Evolutionary conservation across 805 yeast species (phyloP).

Genomic region (Torulaspora franciscae): DNA sequence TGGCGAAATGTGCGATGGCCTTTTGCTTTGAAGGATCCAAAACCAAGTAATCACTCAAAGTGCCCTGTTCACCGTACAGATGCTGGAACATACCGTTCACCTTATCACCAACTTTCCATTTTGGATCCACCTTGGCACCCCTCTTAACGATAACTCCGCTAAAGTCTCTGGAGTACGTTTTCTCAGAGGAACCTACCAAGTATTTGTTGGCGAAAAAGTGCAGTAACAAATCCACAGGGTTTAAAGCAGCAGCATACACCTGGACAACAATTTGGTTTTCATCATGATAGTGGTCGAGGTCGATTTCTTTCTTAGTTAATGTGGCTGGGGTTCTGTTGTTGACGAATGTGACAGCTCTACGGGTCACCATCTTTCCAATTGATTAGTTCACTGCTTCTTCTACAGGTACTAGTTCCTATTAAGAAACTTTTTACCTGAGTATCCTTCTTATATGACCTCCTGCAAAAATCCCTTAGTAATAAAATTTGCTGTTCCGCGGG

Average conservation of each 20-base stretch:
- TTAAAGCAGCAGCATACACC: conserved; percentile 32
- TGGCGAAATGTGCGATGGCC: conserved; percentile 35
- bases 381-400: neutral
- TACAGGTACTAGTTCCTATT: neutral
- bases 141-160: conserved; percentile 28
- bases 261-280: conserved; percentile 29
- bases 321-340: conserved; percentile 21
- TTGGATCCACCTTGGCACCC: conserved; percentile 23
- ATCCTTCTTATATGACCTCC: neutral
- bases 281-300: conserved; percentile 24
- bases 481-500: neutral
- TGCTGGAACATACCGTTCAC: conserved; percentile 28
- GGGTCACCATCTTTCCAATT: conserved; percentile 11
- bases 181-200: conserved; percentile 10
- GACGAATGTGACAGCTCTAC: conserved; percentile 26
- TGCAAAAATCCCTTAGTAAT: neutral
- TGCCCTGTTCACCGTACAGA: conserved; percentile 34
- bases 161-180: conserved; percentile 30
- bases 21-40: conserved; percentile 34
- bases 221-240: conserved; percentile 29
- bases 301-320: conserved; percentile 17
- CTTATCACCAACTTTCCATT: conserved; percentile 27
- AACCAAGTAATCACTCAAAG: conserved; percentile 45
- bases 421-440: neutral
- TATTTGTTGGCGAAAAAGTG: conserved; percentile 15